These are phyloP conservation scores for Mycena chlorophos DNA, from an alignment of 768 basidiomycete genomes.

Conservation along the genomic window DNA sequence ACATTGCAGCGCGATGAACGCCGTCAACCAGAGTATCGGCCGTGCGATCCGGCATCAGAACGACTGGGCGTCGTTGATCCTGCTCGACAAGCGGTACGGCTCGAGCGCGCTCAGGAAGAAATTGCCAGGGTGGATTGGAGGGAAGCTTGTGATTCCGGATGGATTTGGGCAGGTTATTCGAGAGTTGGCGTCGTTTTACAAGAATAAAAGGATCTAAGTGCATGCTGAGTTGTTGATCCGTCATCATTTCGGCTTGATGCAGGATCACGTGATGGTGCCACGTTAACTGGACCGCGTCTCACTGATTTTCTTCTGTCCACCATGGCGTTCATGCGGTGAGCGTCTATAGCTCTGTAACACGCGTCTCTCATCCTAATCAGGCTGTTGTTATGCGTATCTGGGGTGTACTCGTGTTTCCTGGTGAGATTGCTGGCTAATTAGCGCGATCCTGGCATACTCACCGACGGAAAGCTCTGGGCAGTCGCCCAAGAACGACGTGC, in stretches of 20 bases:
- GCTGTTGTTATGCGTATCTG: slow-evolving; percentile 73
- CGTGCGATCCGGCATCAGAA: slow-evolving; percentile 88
- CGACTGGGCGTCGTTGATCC: slow-evolving; percentile 90
- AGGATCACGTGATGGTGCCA: too few species aligned
- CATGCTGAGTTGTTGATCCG: too few species aligned
- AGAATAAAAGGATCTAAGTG: slow-evolving; percentile 50
- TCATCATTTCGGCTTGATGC: too few species aligned
- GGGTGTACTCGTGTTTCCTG: slow-evolving; percentile 93
- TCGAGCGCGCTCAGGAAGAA: slow-evolving; percentile 68
- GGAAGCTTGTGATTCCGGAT: slow-evolving; percentile 54
- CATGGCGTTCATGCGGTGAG: slow-evolving; percentile 27
- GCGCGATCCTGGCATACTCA: slow-evolving; percentile 8
- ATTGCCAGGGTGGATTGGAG: slow-evolving; percentile 89
- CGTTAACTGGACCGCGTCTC: too few species aligned
- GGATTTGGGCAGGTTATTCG: slow-evolving; percentile 74
- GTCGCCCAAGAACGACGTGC: slow-evolving; percentile 91
- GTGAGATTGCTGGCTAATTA: slow-evolving; percentile 42
- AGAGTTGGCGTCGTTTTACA: slow-evolving; percentile 68
- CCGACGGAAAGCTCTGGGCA: slow-evolving; percentile 76
- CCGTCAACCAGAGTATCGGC: slow-evolving; percentile 97
- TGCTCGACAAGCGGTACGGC: slow-evolving; percentile 83
- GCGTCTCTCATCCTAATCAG: slow-evolving; percentile 33
- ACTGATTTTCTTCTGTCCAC: background rate
- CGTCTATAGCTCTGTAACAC: background rate
- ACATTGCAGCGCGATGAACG: too few species aligned